Evolutionary conservation across 2,329 filamentous ascomycete genomes (phyloP).

Genomic region (Ophiostoma sp.): DNA sequence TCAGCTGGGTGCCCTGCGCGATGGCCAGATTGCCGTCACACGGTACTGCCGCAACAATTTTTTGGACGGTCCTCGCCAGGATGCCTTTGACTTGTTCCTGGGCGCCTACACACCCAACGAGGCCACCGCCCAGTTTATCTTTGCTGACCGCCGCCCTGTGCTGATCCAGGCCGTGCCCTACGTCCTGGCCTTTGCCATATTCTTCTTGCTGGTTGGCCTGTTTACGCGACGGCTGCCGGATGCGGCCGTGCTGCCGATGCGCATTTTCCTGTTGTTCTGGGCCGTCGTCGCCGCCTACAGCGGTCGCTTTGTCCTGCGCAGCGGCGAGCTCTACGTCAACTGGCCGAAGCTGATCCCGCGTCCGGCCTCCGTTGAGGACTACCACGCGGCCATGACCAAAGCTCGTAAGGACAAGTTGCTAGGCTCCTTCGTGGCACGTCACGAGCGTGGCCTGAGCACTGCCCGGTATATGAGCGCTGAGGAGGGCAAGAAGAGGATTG

Average conservation of each 20-base stretch:
- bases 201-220: slow-evolving; percentile 74
- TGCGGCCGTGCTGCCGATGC: slow-evolving; percentile 74
- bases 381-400: slow-evolving; percentile 80
- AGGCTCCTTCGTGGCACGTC: slow-evolving; percentile 69
- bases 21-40: slow-evolving; percentile 83
- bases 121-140: slow-evolving; percentile 68
- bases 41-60: slow-evolving; percentile 96
- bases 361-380: slow-evolving; percentile 82
- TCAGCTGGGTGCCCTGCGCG: slow-evolving; percentile 78
- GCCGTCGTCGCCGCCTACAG: slow-evolving; percentile 68
- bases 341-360: slow-evolving; percentile 96
- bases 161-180: slow-evolving; percentile 94
- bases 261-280: slow-evolving; percentile 81
- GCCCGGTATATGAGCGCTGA: slow-evolving; percentile 81
- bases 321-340: slow-evolving; percentile 96
- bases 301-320: slow-evolving; percentile 72
- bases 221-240: slow-evolving; percentile 72
- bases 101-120: slow-evolving; percentile 78
- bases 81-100: slow-evolving; percentile 92
- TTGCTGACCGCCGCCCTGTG: slow-evolving; percentile 80
- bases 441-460: slow-evolving; percentile 82
- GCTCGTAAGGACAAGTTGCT: slow-evolving; percentile 81
- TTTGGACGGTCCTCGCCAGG: slow-evolving; percentile 86
- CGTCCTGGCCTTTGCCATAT: slow-evolving; percentile 75
- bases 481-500: slow-evolving; percentile 98